Conservation (phyloP, 2,329 filamentous ascomycete genomes). For the Colletotrichum coccodes region DNA sequence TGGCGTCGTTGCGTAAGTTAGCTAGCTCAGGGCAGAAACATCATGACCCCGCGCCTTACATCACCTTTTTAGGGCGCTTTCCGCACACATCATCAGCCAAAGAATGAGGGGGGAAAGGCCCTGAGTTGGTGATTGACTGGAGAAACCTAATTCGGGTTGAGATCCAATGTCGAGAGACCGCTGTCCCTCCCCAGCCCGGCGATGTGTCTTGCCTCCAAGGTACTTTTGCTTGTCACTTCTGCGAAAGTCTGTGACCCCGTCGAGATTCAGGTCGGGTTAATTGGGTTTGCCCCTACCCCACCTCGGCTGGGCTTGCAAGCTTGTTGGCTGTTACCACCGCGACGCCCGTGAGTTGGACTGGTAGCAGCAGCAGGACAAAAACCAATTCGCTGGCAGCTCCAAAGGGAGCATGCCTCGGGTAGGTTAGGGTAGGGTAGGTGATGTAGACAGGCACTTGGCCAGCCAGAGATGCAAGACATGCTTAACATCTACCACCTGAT, state of each 20-base stretch:
- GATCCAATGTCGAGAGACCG: not conserved
- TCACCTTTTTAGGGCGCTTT: not conserved
- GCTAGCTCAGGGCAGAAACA: not conserved
- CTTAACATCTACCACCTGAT: not conserved
- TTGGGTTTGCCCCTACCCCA: constrained; percentile 28
- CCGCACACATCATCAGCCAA: not conserved
- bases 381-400: not conserved
- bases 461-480: not conserved
- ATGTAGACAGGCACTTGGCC: not conserved
- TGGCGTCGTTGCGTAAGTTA: not conserved
- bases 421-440: not conserved
- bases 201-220: constrained; percentile 4
- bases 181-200: not conserved
- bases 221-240: not conserved
- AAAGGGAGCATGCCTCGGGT: not conserved
- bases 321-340: not conserved
- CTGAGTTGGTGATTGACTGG: not conserved
- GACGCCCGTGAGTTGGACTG: not conserved
- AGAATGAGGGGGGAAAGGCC: not conserved
- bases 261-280: constrained; percentile 27
- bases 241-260: constrained; percentile 12
- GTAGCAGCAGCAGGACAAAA: not conserved
- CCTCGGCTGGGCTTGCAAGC: constrained; percentile 24
- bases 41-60: not conserved
- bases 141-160: not conserved